A percentile compares a stretch with the other conserved stretches of the same genome.
phyloP scores from a whole-genome alignment of 1,284 basidiomycete genomes.

The Athelia sp. region DNA sequence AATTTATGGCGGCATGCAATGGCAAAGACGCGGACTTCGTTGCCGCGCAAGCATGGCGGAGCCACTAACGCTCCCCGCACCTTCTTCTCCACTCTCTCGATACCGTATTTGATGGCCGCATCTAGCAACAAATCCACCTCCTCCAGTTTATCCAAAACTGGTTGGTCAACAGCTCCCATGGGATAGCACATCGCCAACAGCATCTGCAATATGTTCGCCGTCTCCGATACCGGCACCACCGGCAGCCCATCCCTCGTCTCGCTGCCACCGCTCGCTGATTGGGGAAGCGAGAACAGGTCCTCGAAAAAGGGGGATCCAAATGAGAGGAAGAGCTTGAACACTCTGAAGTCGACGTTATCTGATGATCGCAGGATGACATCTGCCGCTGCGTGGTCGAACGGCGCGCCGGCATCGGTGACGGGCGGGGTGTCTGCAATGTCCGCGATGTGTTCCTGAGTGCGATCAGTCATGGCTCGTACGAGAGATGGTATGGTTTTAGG shows the following conservation, averaged over 20 bases:
- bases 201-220: constrained; percentile 10
- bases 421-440: too few relatives aligned
- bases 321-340: constrained; percentile 26
- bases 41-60: neutral
- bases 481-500: too few relatives aligned
- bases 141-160: constrained; percentile 5
- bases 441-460: too few relatives aligned
- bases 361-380: constrained; percentile 32
- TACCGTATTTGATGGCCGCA: constrained; percentile 30
- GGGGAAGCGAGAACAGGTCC: constrained; percentile 28
- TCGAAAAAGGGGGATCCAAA: constrained; percentile 31
- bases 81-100: constrained; percentile 25
- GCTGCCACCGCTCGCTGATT: constrained; percentile 1
- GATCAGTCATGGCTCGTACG: too few relatives aligned
- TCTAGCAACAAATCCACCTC: constrained; percentile 16
- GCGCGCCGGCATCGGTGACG: neutral
- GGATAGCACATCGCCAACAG: neutral
- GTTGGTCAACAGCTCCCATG: neutral
- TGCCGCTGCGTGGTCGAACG: constrained; percentile 11
- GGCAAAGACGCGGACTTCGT: neutral
- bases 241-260: constrained; percentile 17
- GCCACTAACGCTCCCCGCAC: neutral
- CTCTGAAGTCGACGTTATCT: constrained; percentile 29
- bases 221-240: constrained; percentile 28
- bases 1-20: neutral